A percentile compares a stretch with the other conserved stretches of the same genome.
Conservation (phyloP, 306 rosid genomes). For the Medicago arabica region DNA sequence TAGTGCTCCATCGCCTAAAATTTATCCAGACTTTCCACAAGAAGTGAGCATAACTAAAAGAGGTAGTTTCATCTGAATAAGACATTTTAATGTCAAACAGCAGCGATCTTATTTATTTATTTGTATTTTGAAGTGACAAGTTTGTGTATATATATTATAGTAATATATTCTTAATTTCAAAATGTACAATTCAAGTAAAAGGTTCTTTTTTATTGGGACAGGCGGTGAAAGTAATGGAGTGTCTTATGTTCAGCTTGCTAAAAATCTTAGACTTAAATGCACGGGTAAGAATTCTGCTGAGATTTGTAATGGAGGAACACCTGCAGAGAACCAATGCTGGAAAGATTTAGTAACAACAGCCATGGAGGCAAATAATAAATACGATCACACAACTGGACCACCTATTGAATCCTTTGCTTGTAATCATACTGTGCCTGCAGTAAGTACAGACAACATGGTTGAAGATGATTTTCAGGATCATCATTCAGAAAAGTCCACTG, state of each 20-base stretch:
- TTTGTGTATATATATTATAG: constrained; percentile 27
- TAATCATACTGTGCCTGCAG: constrained; percentile 51
- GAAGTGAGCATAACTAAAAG: constrained; percentile 46
- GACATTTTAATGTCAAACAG: constrained; percentile 12
- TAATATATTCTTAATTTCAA: constrained; percentile 39
- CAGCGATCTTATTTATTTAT: constrained; percentile 21
- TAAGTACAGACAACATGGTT: constrained; percentile 48
- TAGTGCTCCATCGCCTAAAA: constrained; percentile 41
- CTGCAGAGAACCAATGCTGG: constrained; percentile 47
- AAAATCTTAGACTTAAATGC: constrained; percentile 52
- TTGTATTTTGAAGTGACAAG: constrained; percentile 19
- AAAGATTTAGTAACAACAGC: constrained; percentile 40
- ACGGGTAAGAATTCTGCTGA: constrained; percentile 51
- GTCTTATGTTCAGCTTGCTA: constrained; percentile 51
- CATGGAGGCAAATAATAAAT: constrained; percentile 42
- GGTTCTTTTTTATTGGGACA: constrained; percentile 43
- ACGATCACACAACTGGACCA: constrained; percentile 42
- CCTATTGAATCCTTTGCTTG: constrained; percentile 51
- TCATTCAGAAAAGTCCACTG: constrained; percentile 56
- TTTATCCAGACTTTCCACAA: constrained; percentile 43
- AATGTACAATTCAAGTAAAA: constrained; percentile 46
- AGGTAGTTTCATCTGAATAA: constrained; percentile 52
- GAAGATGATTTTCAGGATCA: constrained; percentile 61
- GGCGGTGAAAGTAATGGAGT: constrained; percentile 55
- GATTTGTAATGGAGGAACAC: constrained; percentile 49